Conservation (phyloP, 2,329 filamentous ascomycete species). For the Neonectria hederae region DNA sequence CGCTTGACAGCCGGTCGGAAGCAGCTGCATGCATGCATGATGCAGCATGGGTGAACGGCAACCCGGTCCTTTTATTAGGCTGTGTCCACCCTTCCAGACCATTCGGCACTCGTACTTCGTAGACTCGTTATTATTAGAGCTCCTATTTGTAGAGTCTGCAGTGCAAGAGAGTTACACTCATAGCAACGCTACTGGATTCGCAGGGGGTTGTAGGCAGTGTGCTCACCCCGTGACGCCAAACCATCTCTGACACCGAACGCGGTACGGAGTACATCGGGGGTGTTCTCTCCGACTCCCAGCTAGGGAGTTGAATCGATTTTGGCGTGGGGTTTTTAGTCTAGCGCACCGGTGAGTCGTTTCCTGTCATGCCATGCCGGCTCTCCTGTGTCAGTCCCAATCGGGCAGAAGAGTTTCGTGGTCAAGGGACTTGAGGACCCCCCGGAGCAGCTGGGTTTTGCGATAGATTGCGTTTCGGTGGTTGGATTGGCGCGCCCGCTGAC, state of each 20-base stretch:
- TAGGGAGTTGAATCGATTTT: neutral
- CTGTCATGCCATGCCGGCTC: neutral
- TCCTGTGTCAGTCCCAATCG: neutral
- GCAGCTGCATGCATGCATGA: neutral
- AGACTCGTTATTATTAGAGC: neutral
- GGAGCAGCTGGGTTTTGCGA: neutral
- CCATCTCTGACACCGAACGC: neutral
- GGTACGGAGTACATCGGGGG: neutral
- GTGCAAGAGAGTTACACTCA: neutral
- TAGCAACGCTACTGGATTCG: neutral
- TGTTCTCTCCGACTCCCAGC: neutral
- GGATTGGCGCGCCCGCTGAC: neutral
- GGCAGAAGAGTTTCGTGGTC: neutral
- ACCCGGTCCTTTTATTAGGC: neutral
- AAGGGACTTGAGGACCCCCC: neutral
- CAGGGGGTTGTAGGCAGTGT: neutral
- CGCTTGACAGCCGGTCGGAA: slow-evolving; percentile 1
- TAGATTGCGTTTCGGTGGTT: neutral
- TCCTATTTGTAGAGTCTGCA: neutral
- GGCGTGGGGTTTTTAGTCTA: neutral
- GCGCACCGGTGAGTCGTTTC: neutral
- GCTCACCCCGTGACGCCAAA: neutral
- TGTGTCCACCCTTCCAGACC: neutral
- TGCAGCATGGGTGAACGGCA: neutral
- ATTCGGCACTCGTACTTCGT: neutral